These are phyloP conservation scores for Perilla frutescens DNA, from an alignment of 257 asterid species.

Conservation along the genomic window DNA sequence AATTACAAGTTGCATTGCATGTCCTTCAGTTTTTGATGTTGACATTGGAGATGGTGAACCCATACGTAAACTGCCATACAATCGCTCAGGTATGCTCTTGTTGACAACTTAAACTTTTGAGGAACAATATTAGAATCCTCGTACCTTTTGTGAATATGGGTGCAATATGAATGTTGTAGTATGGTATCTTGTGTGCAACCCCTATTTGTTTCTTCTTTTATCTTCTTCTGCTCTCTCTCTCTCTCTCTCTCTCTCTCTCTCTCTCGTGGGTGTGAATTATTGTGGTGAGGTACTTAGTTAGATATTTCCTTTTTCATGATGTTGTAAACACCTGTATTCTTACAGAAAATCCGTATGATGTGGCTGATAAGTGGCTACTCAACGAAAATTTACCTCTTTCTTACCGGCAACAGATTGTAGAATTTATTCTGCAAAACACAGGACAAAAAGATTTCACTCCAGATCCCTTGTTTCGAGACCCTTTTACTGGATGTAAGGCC, in stretches of 20 bases:
- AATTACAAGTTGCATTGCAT: slow-evolving; percentile 41
- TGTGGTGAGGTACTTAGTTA: slow-evolving; percentile 19
- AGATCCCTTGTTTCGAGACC: slow-evolving; percentile 82
- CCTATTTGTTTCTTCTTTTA: neutral
- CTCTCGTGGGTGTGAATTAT: neutral
- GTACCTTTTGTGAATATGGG: slow-evolving; percentile 11
- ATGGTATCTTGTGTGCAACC: neutral
- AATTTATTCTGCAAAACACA: slow-evolving; percentile 81
- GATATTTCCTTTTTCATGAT: slow-evolving; percentile 29
- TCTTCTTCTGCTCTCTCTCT: neutral
- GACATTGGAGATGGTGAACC: slow-evolving; percentile 99
- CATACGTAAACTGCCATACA: slow-evolving; percentile 89
- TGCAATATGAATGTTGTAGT: slow-evolving; percentile 4
- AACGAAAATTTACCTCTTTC: slow-evolving; percentile 88
- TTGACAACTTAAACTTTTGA: slow-evolving; percentile 10
- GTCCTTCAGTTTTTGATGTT: slow-evolving; percentile 85
- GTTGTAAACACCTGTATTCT: slow-evolving; percentile 31
- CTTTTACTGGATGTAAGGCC: slow-evolving; percentile 91
- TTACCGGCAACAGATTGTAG: slow-evolving; percentile 93
- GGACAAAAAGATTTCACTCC: slow-evolving; percentile 83
- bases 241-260: no score
- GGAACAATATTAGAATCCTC: slow-evolving; percentile 17
- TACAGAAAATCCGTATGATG: slow-evolving; percentile 88
- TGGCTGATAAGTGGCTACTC: slow-evolving; percentile 96
- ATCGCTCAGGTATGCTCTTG: slow-evolving; percentile 74